Percentiles rank a stretch among this genome's conserved stretches.
phyloP scores from a whole-genome alignment of 306 rosid species.

The Psophocarpus tetragonolobus region DNA sequence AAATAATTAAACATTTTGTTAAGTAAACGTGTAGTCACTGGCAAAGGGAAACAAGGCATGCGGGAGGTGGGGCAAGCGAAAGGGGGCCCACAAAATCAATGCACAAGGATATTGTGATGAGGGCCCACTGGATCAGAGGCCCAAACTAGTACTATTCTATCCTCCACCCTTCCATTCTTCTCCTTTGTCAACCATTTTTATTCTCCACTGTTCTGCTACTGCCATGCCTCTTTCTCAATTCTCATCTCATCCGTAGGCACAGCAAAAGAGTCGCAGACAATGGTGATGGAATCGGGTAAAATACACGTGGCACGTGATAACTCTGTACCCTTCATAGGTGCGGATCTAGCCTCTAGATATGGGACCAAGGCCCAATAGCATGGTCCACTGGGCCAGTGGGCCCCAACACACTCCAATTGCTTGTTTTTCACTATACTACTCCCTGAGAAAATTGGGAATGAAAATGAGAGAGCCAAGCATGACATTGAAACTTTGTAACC shows the following conservation, averaged over 20 bases:
- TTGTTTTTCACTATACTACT: neutral
- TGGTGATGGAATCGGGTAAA: slow-evolving; percentile 32
- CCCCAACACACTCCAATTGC: slow-evolving; percentile 22
- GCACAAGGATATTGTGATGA: neutral
- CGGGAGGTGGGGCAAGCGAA: slow-evolving; percentile 17
- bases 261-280: slow-evolving; percentile 41
- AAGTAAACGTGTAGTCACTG: neutral
- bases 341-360: slow-evolving; percentile 41
- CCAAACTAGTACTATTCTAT: slow-evolving; percentile 9
- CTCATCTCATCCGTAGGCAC: slow-evolving; percentile 8
- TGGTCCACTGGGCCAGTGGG: slow-evolving; percentile 42
- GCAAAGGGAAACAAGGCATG: slow-evolving; percentile 29
- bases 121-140: slow-evolving; percentile 35
- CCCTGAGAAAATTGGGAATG: neutral
- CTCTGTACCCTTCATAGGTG: neutral
- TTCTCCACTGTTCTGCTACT: neutral
- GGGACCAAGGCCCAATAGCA: slow-evolving; percentile 47
- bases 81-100: slow-evolving; percentile 42
- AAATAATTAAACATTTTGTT: neutral
- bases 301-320: slow-evolving; percentile 39
- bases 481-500: slow-evolving; percentile 14
- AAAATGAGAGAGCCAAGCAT: neutral
- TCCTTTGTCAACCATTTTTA: slow-evolving; percentile 35
- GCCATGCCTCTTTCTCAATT: neutral
- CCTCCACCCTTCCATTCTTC: neutral